phyloP scores from a whole-genome alignment of 1,284 basidiomycete genomes.

The Phylloboletellus chloephorus region DNA sequence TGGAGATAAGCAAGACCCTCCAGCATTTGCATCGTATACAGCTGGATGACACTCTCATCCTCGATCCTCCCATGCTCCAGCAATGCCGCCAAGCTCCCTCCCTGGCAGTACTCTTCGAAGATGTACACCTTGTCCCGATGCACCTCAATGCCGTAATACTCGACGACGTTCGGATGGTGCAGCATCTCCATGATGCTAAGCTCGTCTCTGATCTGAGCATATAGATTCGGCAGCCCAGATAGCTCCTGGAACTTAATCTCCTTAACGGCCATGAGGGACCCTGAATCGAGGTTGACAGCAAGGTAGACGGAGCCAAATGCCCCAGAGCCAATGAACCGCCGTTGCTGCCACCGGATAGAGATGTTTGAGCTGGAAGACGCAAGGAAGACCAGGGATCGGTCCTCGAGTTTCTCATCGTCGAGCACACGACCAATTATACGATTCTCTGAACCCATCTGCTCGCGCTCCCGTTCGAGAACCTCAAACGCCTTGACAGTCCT shows the following conservation, averaged over 20 bases:
- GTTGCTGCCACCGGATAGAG: slow-evolving; percentile 98
- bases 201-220: slow-evolving; percentile 95
- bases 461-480: slow-evolving; percentile 59
- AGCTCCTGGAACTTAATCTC: slow-evolving; percentile 98
- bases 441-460: slow-evolving; percentile 60
- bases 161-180: slow-evolving; percentile 96
- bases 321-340: slow-evolving; percentile 94
- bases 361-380: slow-evolving; percentile 93
- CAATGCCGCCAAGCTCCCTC: slow-evolving; percentile 86
- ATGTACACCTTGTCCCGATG: slow-evolving; percentile 99
- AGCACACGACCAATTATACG: slow-evolving; percentile 83
- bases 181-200: slow-evolving; percentile 98
- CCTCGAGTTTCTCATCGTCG: slow-evolving; percentile 87
- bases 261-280: slow-evolving; percentile 98
- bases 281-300: slow-evolving; percentile 95
- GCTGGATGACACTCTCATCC: slow-evolving; percentile 93
- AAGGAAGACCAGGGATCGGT: slow-evolving; percentile 85
- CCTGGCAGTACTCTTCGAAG: slow-evolving; percentile 98
- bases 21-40: slow-evolving; percentile 97
- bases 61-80: slow-evolving; percentile 95
- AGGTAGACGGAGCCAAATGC: slow-evolving; percentile 98
- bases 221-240: slow-evolving; percentile 74
- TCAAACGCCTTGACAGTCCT: slow-evolving; percentile 55
- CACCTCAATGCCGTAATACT: slow-evolving; percentile 99
- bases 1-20: slow-evolving; percentile 94